phyloP scores from a whole-genome alignment of 345 rosid genomes.

The Camelina hispida region DNA sequence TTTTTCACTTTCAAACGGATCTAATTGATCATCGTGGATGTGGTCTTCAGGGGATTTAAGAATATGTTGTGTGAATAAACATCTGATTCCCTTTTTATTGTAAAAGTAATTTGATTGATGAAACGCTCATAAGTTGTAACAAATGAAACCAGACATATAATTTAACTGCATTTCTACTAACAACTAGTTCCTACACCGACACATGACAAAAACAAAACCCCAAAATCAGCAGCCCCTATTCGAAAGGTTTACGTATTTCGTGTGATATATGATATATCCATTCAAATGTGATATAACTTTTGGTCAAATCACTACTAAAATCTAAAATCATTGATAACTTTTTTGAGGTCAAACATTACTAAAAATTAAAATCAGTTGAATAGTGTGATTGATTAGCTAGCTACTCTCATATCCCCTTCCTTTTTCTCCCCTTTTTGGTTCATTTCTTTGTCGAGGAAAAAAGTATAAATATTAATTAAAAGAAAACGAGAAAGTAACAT shows the following conservation, averaged over 20 bases:
- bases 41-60: constrained; percentile 23
- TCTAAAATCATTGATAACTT: constrained; percentile 35
- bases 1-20: constrained; percentile 30
- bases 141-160: background rate
- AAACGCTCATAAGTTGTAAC: background rate
- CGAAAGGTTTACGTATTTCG: background rate
- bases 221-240: background rate
- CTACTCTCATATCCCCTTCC: background rate
- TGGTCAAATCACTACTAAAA: constrained; percentile 20
- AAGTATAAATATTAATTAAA: background rate
- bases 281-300: background rate
- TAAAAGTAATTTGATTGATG: constrained; percentile 3
- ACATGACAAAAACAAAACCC: background rate
- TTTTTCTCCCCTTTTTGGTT: constrained; percentile 11
- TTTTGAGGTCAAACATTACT: constrained; percentile 35
- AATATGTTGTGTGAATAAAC: constrained; percentile 22
- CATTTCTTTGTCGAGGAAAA: background rate
- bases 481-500: constrained; percentile 9
- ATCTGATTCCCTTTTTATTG: constrained; percentile 28
- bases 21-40: constrained; percentile 9
- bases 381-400: constrained; percentile 24
- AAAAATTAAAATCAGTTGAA: constrained; percentile 7
- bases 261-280: background rate
- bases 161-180: background rate
- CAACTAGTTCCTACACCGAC: background rate